phyloP scores from a whole-genome alignment of 257 asterid genomes.

The Solanum medicagineum region DNA sequence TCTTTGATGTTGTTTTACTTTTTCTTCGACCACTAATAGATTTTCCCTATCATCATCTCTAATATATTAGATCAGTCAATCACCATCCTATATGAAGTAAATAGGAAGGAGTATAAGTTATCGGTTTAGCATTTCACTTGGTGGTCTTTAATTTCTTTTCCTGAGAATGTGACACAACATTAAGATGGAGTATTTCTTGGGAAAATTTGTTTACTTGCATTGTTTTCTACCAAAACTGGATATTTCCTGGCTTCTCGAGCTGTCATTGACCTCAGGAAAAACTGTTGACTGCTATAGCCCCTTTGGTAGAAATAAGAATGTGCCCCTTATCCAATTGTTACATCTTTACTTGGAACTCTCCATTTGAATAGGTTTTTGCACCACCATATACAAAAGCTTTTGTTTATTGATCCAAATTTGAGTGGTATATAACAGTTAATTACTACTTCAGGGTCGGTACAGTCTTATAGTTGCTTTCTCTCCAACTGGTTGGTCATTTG shows the following conservation, averaged over 20 bases:
- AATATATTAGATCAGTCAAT: background rate
- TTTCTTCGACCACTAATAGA: background rate
- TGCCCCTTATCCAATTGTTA: background rate
- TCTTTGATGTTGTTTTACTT: background rate
- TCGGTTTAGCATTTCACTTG: background rate
- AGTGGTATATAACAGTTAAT: background rate
- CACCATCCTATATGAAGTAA: background rate
- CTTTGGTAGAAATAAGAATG: background rate
- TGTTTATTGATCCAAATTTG: background rate
- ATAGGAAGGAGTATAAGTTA: background rate
- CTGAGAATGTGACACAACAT: background rate
- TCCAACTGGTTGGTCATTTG: slow-evolving; percentile 94
- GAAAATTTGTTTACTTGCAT: background rate
- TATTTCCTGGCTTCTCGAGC: background rate
- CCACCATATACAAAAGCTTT: background rate
- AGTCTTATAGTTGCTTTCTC: slow-evolving; percentile 74
- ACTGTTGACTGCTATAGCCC: background rate
- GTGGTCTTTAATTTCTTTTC: background rate
- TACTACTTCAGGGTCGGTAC: slow-evolving; percentile 40
- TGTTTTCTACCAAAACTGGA: background rate
- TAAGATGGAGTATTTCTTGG: background rate
- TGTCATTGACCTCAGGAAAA: background rate
- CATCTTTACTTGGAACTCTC: background rate
- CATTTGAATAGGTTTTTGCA: background rate
- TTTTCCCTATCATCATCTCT: background rate